A percentile compares a stretch with the other conserved stretches of the same genome.
These are phyloP conservation scores for Eimeria tenella DNA, from an alignment of 169 alveolate species.

Conservation along the genomic window DNA sequence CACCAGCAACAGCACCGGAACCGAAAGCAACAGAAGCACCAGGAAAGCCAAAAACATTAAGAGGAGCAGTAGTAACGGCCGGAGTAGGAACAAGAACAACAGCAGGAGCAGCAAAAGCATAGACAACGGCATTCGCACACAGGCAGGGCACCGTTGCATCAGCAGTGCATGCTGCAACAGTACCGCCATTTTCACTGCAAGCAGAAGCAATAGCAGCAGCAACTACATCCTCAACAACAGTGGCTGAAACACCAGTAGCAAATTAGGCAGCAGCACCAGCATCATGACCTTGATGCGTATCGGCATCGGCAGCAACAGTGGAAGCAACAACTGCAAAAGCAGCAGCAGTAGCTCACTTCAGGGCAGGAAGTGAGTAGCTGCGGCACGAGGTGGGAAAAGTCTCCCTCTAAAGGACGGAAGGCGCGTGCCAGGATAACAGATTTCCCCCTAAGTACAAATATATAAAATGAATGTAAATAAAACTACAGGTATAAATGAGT, in stretches of 20 bases:
- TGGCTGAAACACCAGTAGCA: not conserved
- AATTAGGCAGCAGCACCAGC: not conserved
- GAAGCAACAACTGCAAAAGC: not conserved
- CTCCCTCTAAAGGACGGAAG: not conserved
- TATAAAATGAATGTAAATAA: too few relatives aligned
- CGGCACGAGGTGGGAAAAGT: not conserved
- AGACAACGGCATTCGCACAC: too few relatives aligned
- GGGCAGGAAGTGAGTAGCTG: not conserved
- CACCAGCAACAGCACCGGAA: not conserved
- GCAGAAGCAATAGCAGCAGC: not conserved
- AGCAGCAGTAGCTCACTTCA: not conserved
- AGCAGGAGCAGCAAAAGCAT: not conserved
- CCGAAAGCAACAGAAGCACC: not conserved
- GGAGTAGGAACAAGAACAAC: not conserved
- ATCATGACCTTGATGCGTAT: not conserved
- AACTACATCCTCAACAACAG: not conserved
- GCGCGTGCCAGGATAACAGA: not conserved
- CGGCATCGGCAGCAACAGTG: not conserved
- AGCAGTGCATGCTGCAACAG: not conserved
- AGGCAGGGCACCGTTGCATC: too few relatives aligned
- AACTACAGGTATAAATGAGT: too few relatives aligned
- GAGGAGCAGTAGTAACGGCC: not conserved
- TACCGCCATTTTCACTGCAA: not conserved
- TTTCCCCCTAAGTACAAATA: not conserved
- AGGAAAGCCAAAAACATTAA: not conserved